Conservation (phyloP, 768 basidiomycete genomes). For the Pleurotus pulmonarius region DNA sequence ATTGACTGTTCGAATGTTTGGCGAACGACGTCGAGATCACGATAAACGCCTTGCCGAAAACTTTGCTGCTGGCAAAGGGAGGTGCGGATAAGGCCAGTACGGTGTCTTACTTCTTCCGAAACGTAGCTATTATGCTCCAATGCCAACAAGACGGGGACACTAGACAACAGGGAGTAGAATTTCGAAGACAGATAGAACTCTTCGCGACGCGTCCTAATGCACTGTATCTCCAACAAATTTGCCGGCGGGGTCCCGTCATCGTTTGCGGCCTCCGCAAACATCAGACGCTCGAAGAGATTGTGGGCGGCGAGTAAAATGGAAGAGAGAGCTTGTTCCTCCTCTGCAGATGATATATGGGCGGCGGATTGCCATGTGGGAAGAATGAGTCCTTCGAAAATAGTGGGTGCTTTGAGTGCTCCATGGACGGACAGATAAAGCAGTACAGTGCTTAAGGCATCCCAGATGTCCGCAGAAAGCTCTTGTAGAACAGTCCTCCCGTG, state of each 20-base stretch:
- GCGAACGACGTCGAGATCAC: slow-evolving; percentile 68
- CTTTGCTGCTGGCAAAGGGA: slow-evolving; percentile 56
- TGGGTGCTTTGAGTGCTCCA: slow-evolving; percentile 69
- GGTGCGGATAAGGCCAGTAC: slow-evolving; percentile 49
- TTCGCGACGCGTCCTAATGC: slow-evolving; percentile 64
- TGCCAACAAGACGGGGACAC: slow-evolving; percentile 66
- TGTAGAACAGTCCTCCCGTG: slow-evolving; percentile 62
- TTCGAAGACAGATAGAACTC: slow-evolving; percentile 65
- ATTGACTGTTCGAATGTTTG: slow-evolving; percentile 65
- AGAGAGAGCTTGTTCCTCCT: slow-evolving; percentile 37
- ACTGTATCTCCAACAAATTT: slow-evolving; percentile 63
- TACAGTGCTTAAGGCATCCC: slow-evolving; percentile 63
- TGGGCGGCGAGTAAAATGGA: slow-evolving; percentile 63
- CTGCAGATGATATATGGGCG: slow-evolving; percentile 32
- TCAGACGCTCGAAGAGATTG: slow-evolving; percentile 52
- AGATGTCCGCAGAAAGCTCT: slow-evolving; percentile 55
- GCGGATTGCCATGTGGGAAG: slow-evolving; percentile 73
- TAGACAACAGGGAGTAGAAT: slow-evolving; percentile 58
- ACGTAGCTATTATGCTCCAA: slow-evolving; percentile 61
- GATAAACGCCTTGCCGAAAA: slow-evolving; percentile 76
- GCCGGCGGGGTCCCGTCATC: slow-evolving; percentile 31
- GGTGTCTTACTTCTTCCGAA: slow-evolving; percentile 43
- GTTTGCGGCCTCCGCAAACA: slow-evolving; percentile 51
- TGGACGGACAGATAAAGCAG: slow-evolving; percentile 62
- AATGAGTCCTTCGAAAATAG: slow-evolving; percentile 69